Conservation (phyloP, 1,284 basidiomycete genomes). For the Apiotrichum veenhuisii region DNA sequence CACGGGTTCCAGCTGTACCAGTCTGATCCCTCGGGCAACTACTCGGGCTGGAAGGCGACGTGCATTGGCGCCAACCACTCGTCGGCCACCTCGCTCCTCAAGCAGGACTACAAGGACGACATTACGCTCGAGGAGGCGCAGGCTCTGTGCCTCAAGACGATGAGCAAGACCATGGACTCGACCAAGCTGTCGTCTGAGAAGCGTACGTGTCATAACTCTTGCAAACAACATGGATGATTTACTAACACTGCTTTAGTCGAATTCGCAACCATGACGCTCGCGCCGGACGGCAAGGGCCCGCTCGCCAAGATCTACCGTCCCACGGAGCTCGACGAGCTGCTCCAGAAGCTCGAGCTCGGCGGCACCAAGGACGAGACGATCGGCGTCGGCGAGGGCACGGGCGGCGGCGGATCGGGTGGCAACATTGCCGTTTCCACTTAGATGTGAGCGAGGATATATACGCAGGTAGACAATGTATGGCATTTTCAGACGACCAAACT, state of each 20-base stretch:
- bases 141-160: slow-evolving; percentile 81
- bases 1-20: slow-evolving; percentile 98
- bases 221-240: too few species aligned
- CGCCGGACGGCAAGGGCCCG: slow-evolving; percentile 70
- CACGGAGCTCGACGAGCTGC: slow-evolving; percentile 80
- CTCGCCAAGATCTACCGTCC: slow-evolving; percentile 90
- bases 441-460: background rate
- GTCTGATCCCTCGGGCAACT: slow-evolving; percentile 97
- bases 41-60: slow-evolving; percentile 98
- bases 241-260: slow-evolving; percentile 65
- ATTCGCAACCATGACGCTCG: slow-evolving; percentile 87
- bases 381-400: slow-evolving; percentile 45
- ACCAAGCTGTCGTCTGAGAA: slow-evolving; percentile 94
- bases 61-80: slow-evolving; percentile 97
- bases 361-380: slow-evolving; percentile 67
- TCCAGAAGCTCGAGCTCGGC: slow-evolving; percentile 76
- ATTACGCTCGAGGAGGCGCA: slow-evolving; percentile 88
- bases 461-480: background rate
- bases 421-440: slow-evolving; percentile 47
- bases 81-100: slow-evolving; percentile 60
- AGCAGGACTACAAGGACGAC: slow-evolving; percentile 99
- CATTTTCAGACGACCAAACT: slow-evolving; percentile 6
- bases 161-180: slow-evolving; percentile 99
- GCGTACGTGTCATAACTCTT: slow-evolving; percentile 56
- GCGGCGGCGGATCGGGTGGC: slow-evolving; percentile 45